These are phyloP conservation scores for Fusarium napiforme DNA, from an alignment of 2,329 filamentous ascomycete genomes.

Conservation along the genomic window DNA sequence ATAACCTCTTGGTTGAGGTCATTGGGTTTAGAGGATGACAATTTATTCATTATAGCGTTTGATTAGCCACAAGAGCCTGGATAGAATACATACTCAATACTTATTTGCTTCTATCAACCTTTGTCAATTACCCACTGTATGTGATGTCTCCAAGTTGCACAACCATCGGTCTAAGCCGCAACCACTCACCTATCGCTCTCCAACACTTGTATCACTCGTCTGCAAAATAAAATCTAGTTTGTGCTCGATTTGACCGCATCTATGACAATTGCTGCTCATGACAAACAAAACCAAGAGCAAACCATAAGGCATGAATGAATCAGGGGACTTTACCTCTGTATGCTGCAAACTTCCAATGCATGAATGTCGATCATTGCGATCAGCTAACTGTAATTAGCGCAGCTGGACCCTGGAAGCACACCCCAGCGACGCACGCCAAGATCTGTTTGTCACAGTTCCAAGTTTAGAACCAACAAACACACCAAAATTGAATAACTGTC, in stretches of 20 bases:
- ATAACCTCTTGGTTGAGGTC: neutral
- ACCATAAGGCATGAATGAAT: neutral
- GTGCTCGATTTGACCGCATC: neutral
- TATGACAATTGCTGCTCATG: neutral
- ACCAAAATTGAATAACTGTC: neutral
- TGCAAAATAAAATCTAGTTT: no score
- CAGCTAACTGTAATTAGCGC: slow-evolving; percentile 6
- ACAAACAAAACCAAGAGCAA: neutral
- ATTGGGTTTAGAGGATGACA: neutral
- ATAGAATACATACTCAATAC: slow-evolving; percentile 17
- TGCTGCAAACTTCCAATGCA: neutral
- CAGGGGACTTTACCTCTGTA: neutral
- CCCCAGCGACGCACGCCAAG: neutral
- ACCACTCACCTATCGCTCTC: no score
- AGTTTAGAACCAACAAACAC: neutral
- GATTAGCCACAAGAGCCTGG: neutral
- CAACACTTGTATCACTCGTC: no score
- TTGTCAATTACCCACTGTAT: neutral
- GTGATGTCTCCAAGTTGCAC: neutral
- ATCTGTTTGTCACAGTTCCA: neutral
- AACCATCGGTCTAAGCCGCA: neutral
- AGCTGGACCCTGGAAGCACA: neutral
- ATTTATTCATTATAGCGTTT: slow-evolving; percentile 6
- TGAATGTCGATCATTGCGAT: slow-evolving; percentile 8
- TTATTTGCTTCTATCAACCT: neutral